Evolutionary conservation across 129 eudicot genomes (phyloP).

Genomic region (Erigeron canadensis): DNA sequence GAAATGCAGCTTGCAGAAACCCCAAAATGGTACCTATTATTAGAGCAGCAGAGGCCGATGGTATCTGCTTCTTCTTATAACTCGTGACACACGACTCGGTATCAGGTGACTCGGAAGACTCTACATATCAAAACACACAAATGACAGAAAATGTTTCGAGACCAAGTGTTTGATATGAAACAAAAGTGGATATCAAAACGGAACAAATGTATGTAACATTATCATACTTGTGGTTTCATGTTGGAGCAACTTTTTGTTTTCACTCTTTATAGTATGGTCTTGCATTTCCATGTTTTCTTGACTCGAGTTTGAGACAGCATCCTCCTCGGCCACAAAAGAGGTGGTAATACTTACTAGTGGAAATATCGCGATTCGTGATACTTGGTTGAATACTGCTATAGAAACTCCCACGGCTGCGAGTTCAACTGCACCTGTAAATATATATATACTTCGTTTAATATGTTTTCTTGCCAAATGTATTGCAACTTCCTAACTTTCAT

Average conservation of each 20-base stretch:
- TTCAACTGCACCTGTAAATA: conserved; percentile 71
- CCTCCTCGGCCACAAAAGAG: conserved; percentile 83
- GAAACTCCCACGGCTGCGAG: conserved; percentile 94
- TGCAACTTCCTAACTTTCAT: background rate
- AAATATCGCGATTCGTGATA: conserved; percentile 74
- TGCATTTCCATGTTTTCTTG: conserved; percentile 41
- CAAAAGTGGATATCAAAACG: conserved; percentile 1
- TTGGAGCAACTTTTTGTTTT: conserved; percentile 44
- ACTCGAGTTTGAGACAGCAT: conserved; percentile 31
- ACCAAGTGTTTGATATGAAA: background rate
- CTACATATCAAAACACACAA: conserved; percentile 28
- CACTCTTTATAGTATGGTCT: conserved; percentile 21
- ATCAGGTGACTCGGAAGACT: conserved; percentile 33
- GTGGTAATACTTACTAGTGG: conserved; percentile 81
- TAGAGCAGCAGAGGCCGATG: conserved; percentile 79
- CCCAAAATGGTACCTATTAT: conserved; percentile 70
- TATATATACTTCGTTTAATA: background rate
- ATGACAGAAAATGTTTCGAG: background rate
- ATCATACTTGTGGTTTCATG: conserved; percentile 19
- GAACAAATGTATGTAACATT: conserved; percentile 3
- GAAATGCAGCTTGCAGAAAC: conserved; percentile 53
- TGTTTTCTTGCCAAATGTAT: background rate
- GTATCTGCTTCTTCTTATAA: conserved; percentile 47
- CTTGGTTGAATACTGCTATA: conserved; percentile 80
- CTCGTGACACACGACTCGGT: conserved; percentile 20